phyloP scores from a whole-genome alignment of 805 yeast species.

The Candida saitoana region DNA sequence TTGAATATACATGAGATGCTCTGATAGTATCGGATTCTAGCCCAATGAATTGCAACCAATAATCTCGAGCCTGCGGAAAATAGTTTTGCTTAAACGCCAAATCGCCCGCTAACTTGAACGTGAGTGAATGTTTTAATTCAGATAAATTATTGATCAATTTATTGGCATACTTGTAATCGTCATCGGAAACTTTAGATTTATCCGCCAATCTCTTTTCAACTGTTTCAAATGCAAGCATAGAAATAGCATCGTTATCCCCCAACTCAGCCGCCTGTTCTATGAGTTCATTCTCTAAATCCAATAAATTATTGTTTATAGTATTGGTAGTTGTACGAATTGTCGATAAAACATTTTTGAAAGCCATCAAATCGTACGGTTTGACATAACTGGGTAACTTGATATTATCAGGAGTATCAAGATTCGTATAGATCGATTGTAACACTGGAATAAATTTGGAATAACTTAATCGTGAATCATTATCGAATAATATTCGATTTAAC shows the following conservation, averaged over 20 bases:
- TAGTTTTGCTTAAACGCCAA: conserved; percentile 51
- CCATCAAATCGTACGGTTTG: conserved; percentile 56
- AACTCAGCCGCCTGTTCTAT: conserved; percentile 81
- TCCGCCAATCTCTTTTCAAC: conserved; percentile 29
- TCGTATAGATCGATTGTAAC: conserved; percentile 47
- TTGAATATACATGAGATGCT: conserved; percentile 70
- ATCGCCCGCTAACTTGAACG: conserved; percentile 78
- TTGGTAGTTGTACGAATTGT: conserved; percentile 59
- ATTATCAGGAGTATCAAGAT: conserved; percentile 37
- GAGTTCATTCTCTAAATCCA: conserved; percentile 64
- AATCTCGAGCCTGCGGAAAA: conserved; percentile 50
- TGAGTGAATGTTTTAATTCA: conserved; percentile 63
- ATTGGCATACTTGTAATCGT: conserved; percentile 63
- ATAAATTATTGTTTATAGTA: conserved; percentile 50
- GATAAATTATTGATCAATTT: conserved; percentile 54
- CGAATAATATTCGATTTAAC: conserved; percentile 60
- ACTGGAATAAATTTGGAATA: conserved; percentile 53
- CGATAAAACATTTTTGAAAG: conserved; percentile 62
- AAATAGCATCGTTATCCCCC: conserved; percentile 78
- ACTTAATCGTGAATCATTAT: conserved; percentile 56
- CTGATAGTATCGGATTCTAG: conserved; percentile 55
- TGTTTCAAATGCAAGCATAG: conserved; percentile 67
- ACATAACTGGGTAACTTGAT: conserved; percentile 44
- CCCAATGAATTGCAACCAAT: conserved; percentile 56
- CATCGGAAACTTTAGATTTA: conserved; percentile 24